These are phyloP conservation scores for Helminthosporium solani DNA, from an alignment of 2,329 filamentous ascomycete species.

Conservation along the genomic window DNA sequence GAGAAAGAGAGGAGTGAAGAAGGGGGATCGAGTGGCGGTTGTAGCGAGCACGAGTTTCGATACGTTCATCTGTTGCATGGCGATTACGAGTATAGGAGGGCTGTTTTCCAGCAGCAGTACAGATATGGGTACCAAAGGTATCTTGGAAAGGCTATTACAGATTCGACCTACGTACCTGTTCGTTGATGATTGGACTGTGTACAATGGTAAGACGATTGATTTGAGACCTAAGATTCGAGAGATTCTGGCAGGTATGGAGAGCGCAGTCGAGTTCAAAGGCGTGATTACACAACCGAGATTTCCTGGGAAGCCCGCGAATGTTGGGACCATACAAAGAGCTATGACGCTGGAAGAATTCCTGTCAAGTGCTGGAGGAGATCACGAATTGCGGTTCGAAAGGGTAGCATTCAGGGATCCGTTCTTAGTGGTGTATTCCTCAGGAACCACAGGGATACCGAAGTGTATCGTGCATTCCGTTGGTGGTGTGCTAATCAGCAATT, in stretches of 20 bases:
- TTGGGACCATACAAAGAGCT: slow-evolving; percentile 55
- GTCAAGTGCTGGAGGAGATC: slow-evolving; percentile 37
- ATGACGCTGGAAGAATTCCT: slow-evolving; percentile 48
- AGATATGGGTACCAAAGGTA: slow-evolving; percentile 78
- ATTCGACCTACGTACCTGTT: slow-evolving; percentile 79
- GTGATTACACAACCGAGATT: slow-evolving; percentile 69
- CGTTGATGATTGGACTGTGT: slow-evolving; percentile 76
- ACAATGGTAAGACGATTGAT: slow-evolving; percentile 75
- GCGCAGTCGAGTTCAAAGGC: slow-evolving; percentile 60
- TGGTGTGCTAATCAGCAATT: slow-evolving; percentile 59
- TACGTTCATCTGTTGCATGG: slow-evolving; percentile 70
- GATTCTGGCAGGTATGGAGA: slow-evolving; percentile 63
- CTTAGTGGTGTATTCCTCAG: slow-evolving; percentile 74
- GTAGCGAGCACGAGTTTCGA: slow-evolving; percentile 75
- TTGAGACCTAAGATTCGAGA: slow-evolving; percentile 70
- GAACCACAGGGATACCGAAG: slow-evolving; percentile 81
- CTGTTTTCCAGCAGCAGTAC: slow-evolving; percentile 76
- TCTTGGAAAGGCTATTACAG: slow-evolving; percentile 73
- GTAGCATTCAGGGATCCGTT: slow-evolving; percentile 73
- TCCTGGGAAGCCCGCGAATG: slow-evolving; percentile 55
- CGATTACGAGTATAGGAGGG: slow-evolving; percentile 68
- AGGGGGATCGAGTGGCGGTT: slow-evolving; percentile 73
- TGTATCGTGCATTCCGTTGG: slow-evolving; percentile 80
- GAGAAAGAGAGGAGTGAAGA: slow-evolving; percentile 62
- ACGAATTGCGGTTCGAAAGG: slow-evolving; percentile 56